Conservation (phyloP, 192 early-diverging fungal genomes). For the Coemansia sp. region DNA sequence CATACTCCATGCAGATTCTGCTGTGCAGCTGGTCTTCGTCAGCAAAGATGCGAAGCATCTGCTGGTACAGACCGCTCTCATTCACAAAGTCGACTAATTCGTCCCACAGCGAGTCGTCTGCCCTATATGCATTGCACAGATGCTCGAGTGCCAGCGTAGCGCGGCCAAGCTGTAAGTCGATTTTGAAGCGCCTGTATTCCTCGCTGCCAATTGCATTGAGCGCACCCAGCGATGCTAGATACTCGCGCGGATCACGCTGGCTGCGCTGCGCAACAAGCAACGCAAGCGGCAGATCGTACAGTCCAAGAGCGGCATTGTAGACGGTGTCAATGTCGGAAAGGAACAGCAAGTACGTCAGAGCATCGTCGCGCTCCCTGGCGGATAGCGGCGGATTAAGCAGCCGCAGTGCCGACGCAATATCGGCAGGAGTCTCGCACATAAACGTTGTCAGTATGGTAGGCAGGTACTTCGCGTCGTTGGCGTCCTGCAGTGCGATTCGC, state of each 20-base stretch:
- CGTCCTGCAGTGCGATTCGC: conserved; percentile 57
- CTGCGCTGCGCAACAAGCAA: conserved; percentile 96
- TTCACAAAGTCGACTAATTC: conserved; percentile 66
- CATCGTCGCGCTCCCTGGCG: conserved; percentile 70
- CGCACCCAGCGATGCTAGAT: conserved; percentile 82
- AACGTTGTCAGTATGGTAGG: conserved; percentile 84
- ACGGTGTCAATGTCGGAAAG: conserved; percentile 85
- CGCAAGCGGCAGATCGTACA: conserved; percentile 91
- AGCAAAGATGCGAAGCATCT: conserved; percentile 61
- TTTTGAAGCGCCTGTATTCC: conserved; percentile 81
- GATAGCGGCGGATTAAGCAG: conserved; percentile 55
- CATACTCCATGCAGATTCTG: conserved; percentile 59
- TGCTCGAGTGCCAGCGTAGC: conserved; percentile 68
- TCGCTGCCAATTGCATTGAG: conserved; percentile 70
- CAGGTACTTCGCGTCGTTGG: conserved; percentile 61
- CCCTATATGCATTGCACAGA: conserved; percentile 55
- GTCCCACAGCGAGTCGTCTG: conserved; percentile 16
- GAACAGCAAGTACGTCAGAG: conserved; percentile 90
- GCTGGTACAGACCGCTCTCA: conserved; percentile 65
- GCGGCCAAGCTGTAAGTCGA: conserved; percentile 83
- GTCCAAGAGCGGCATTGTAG: conserved; percentile 88
- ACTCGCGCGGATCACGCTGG: conserved; percentile 96
- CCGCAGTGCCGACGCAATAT: conserved; percentile 76
- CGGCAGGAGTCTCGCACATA: conserved; percentile 76
- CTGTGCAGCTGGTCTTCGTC: conserved; percentile 45